Percentiles rank a stretch among this genome's conserved stretches.
phyloP scores from a whole-genome alignment of 805 yeast species.

The Wickerhamomyces canadensis region DNA sequence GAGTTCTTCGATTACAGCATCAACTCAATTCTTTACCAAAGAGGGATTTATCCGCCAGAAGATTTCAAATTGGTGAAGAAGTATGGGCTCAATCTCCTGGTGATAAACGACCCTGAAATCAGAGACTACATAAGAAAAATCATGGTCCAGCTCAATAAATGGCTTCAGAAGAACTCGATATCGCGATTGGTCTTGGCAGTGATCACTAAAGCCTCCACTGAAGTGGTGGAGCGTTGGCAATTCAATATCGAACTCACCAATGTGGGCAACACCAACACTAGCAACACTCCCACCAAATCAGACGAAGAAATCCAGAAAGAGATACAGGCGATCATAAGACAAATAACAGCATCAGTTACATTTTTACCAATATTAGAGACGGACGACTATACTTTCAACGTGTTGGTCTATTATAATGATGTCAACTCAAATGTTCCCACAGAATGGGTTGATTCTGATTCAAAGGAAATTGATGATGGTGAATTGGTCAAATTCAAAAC shows the following conservation, averaged over 20 bases:
- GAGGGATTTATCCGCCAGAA: constrained; percentile 86
- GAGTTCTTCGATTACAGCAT: constrained; percentile 83
- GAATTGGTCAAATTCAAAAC: constrained; percentile 68
- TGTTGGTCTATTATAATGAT: constrained; percentile 67
- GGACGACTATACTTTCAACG: constrained; percentile 70
- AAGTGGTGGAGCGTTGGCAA: constrained; percentile 82
- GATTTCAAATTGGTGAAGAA: constrained; percentile 75
- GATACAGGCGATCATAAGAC: constrained; percentile 82
- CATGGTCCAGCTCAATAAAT: constrained; percentile 61
- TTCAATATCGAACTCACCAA: constrained; percentile 51
- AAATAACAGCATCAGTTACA: constrained; percentile 82
- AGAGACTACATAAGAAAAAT: constrained; percentile 61
- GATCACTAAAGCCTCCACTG: constrained; percentile 60
- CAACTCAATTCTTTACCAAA: constrained; percentile 75
- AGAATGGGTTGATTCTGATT: constrained; percentile 82
- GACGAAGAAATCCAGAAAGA: constrained; percentile 57
- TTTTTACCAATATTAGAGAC: constrained; percentile 72
- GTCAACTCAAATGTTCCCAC: constrained; percentile 61
- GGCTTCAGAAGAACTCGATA: constrained; percentile 70
- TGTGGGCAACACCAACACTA: neutral
- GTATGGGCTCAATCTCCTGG: constrained; percentile 71
- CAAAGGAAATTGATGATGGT: constrained; percentile 47
- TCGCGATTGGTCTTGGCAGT: constrained; percentile 67
- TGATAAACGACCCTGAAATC: constrained; percentile 72
- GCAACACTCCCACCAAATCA: constrained; percentile 8